phyloP scores from a whole-genome alignment of 257 asterid species.

The Ilex asprella region DNA sequence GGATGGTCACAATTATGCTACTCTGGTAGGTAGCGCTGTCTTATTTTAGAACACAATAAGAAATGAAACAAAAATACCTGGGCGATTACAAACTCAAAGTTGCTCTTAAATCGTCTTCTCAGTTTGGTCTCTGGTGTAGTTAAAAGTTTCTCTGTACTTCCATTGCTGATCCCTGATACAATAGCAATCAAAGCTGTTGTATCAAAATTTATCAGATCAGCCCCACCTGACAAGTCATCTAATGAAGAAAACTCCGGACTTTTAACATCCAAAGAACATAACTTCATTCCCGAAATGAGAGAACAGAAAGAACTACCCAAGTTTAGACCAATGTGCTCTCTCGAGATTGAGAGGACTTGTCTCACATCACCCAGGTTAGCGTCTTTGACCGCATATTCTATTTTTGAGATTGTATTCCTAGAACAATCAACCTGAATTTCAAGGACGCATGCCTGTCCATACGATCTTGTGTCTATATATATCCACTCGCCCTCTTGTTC shows the following conservation, averaged over 20 bases:
- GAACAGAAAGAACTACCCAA: slow-evolving; percentile 41
- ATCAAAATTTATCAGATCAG: slow-evolving; percentile 73
- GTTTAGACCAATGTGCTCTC: slow-evolving; percentile 21
- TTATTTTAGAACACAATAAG: too few relatives aligned
- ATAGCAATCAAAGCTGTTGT: slow-evolving; percentile 83
- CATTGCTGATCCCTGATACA: slow-evolving; percentile 88
- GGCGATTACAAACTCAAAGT: slow-evolving; percentile 70
- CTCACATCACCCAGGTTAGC: neutral
- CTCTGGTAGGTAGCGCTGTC: too few relatives aligned
- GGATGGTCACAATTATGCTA: too few relatives aligned
- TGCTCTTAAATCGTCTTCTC: slow-evolving; percentile 72
- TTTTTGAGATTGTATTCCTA: neutral
- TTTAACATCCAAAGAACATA: slow-evolving; percentile 32
- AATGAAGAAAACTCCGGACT: slow-evolving; percentile 15
- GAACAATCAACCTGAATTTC: slow-evolving; percentile 29
- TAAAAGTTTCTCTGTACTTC: slow-evolving; percentile 45
- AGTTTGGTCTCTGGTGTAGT: slow-evolving; percentile 57
- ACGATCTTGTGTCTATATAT: slow-evolving; percentile 46
- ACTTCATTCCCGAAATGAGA: slow-evolving; percentile 50
- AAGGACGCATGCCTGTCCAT: slow-evolving; percentile 44
- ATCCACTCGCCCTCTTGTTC: slow-evolving; percentile 63
- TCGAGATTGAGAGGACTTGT: slow-evolving; percentile 1
- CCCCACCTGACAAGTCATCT: slow-evolving; percentile 14
- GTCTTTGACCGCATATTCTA: slow-evolving; percentile 2
- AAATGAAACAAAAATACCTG: slow-evolving; percentile 39